Evolutionary conservation across 192 early-diverging fungal genomes (phyloP).

Genomic region (Backusella circina): DNA sequence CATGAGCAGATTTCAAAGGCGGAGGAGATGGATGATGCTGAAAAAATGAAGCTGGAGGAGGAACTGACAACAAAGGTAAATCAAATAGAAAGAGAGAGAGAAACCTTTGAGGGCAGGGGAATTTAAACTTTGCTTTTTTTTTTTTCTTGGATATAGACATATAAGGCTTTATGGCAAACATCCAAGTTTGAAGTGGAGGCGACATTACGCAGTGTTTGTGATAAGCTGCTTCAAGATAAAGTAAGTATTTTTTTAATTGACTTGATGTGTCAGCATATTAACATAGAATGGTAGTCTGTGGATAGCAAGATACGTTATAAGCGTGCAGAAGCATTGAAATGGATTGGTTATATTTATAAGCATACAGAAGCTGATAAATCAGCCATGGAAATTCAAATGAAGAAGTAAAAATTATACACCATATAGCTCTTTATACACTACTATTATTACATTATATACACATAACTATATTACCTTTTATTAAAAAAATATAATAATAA

Average conservation of each 20-base stretch:
- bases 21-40: constrained; percentile 32
- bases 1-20: constrained; percentile 27
- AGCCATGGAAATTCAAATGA: constrained; percentile 21
- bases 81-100: neutral
- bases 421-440: too few species aligned
- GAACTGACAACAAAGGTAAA: constrained; percentile 30
- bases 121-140: neutral
- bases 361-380: constrained; percentile 31
- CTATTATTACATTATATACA: neutral
- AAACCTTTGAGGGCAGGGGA: neutral
- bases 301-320: constrained; percentile 19
- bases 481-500: neutral
- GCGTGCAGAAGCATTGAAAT: constrained; percentile 32
- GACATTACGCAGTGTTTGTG: constrained; percentile 22
- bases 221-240: constrained; percentile 14
- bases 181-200: constrained; percentile 39
- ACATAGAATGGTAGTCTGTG: neutral
- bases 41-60: constrained; percentile 33
- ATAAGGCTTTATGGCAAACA: constrained; percentile 36
- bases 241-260: neutral
- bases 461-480: neutral
- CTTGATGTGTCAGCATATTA: neutral
- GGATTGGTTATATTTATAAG: constrained; percentile 38
- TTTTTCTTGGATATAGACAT: neutral
- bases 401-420: neutral